These are phyloP conservation scores for Pichia californica DNA, from an alignment of 805 yeast species.

Conservation along the genomic window DNA sequence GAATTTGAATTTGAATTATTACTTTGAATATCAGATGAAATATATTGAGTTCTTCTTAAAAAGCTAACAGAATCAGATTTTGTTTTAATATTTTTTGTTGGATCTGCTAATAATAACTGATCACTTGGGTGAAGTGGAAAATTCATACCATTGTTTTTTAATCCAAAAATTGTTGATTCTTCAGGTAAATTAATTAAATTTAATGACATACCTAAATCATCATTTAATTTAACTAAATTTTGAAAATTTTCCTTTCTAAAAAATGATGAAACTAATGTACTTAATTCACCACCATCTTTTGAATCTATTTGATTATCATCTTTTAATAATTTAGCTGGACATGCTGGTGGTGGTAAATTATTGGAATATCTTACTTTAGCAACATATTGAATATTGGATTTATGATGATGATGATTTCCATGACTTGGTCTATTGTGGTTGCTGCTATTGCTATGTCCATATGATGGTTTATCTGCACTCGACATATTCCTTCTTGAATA, in stretches of 20 bases:
- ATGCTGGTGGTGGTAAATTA: slow-evolving; percentile 86
- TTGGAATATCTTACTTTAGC: slow-evolving; percentile 81
- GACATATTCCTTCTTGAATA: too few relatives aligned
- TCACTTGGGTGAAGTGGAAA: slow-evolving; percentile 69
- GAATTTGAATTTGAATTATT: slow-evolving; percentile 19
- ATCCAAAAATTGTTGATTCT: slow-evolving; percentile 18
- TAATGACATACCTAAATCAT: slow-evolving; percentile 66
- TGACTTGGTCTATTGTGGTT: neutral
- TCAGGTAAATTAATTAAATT: slow-evolving; percentile 65
- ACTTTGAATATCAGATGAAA: slow-evolving; percentile 47
- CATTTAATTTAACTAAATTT: slow-evolving; percentile 52
- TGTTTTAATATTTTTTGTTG: slow-evolving; percentile 46
- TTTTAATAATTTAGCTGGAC: slow-evolving; percentile 79
- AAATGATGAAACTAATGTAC: slow-evolving; percentile 58
- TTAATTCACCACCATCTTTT: slow-evolving; percentile 34
- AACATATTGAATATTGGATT: slow-evolving; percentile 36
- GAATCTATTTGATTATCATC: slow-evolving; percentile 23
- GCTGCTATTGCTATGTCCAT: neutral
- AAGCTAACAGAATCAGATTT: slow-evolving; percentile 39
- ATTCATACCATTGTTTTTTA: slow-evolving; percentile 13
- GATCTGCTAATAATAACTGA: slow-evolving; percentile 70
- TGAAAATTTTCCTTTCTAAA: slow-evolving; percentile 70
- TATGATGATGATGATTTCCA: slow-evolving; percentile 1
- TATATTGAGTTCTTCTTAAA: slow-evolving; percentile 90
- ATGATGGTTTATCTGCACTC: neutral